Conservation (phyloP, 192 early-diverging fungal genomes). For the Coemansia sp. region DNA sequence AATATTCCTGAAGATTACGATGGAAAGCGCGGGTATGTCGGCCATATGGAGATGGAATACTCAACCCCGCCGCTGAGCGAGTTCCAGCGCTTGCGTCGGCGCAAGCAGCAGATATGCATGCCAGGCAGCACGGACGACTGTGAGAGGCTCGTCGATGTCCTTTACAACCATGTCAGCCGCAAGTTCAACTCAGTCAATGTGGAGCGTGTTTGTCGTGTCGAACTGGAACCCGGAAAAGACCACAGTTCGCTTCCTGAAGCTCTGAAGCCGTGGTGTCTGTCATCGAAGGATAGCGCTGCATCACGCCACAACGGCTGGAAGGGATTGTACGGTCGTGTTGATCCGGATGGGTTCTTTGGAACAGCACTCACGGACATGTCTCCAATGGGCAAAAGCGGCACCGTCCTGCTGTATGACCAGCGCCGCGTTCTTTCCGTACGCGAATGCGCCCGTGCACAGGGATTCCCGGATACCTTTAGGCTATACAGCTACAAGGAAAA, state of each 20-base stretch:
- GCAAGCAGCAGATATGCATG: conserved; percentile 31
- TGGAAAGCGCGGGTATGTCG: conserved; percentile 43
- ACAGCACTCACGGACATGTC: conserved; percentile 62
- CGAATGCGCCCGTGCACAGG: conserved; percentile 68
- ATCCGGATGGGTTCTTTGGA: conserved; percentile 60
- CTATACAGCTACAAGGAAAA: conserved; percentile 48
- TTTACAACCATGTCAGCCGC: conserved; percentile 56
- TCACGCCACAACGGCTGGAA: conserved; percentile 62
- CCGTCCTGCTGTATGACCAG: conserved; percentile 65
- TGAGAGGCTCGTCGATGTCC: conserved; percentile 30
- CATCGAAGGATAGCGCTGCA: conserved; percentile 54
- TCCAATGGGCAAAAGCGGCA: conserved; percentile 65
- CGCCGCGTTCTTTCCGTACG: conserved; percentile 59
- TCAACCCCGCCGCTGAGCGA: conserved; percentile 48
- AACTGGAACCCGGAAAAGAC: conserved; percentile 56
- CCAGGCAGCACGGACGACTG: conserved; percentile 16
- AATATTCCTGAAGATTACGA: conserved; percentile 11
- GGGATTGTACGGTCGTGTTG: conserved; percentile 62
- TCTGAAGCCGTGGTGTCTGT: conserved; percentile 61
- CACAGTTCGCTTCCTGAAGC: conserved; percentile 53
- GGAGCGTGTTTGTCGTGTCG: conserved; percentile 58
- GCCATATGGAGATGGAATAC: conserved; percentile 48
- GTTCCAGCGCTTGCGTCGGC: conserved; percentile 55
- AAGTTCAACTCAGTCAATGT: conserved; percentile 53
- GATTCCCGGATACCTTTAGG: conserved; percentile 66